phyloP scores from a whole-genome alignment of 345 rosid genomes.

The Eucalyptus regnans region DNA sequence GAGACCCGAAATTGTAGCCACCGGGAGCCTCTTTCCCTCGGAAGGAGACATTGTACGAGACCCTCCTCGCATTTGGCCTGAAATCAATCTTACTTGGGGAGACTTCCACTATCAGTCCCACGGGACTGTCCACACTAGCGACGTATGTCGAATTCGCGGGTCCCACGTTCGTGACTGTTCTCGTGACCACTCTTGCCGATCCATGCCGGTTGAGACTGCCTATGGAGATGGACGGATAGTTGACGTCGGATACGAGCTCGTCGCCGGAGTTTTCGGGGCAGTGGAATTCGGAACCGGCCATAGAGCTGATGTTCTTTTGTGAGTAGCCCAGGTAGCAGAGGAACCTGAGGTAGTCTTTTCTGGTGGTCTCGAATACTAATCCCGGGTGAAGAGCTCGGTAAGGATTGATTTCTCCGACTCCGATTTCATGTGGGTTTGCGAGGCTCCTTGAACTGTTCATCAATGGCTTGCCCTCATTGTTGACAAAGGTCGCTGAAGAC shows the following conservation, averaged over 20 bases:
- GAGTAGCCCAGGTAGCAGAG: slow-evolving; percentile 53
- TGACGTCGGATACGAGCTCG: slow-evolving; percentile 40
- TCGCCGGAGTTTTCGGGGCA: slow-evolving; percentile 24
- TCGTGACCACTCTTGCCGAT: slow-evolving; percentile 4
- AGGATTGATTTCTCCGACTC: slow-evolving; percentile 64
- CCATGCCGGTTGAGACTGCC: slow-evolving; percentile 18
- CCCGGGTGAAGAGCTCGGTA: slow-evolving; percentile 62
- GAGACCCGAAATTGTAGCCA: slow-evolving; percentile 52
- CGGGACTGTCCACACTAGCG: slow-evolving; percentile 28
- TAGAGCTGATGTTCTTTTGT: slow-evolving; percentile 30
- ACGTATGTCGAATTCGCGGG: slow-evolving; percentile 32
- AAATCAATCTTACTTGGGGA: slow-evolving; percentile 33
- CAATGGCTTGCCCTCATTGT: slow-evolving; percentile 36
- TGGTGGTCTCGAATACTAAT: slow-evolving; percentile 50
- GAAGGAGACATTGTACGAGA: slow-evolving; percentile 33
- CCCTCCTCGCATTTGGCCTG: slow-evolving; percentile 1
- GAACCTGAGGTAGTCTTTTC: slow-evolving; percentile 36
- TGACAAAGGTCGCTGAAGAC: slow-evolving; percentile 30
- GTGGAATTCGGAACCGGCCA: slow-evolving; percentile 29
- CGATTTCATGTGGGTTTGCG: slow-evolving; percentile 54
- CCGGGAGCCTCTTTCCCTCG: slow-evolving; percentile 26
- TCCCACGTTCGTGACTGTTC: slow-evolving; percentile 59
- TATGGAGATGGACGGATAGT: slow-evolving; percentile 75
- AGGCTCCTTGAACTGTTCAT: slow-evolving; percentile 24
- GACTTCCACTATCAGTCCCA: slow-evolving; percentile 44